Base-by-base conservation (phyloP, 1,284 basidiomycete genomes). In the Fistulina hepatica region DNA sequence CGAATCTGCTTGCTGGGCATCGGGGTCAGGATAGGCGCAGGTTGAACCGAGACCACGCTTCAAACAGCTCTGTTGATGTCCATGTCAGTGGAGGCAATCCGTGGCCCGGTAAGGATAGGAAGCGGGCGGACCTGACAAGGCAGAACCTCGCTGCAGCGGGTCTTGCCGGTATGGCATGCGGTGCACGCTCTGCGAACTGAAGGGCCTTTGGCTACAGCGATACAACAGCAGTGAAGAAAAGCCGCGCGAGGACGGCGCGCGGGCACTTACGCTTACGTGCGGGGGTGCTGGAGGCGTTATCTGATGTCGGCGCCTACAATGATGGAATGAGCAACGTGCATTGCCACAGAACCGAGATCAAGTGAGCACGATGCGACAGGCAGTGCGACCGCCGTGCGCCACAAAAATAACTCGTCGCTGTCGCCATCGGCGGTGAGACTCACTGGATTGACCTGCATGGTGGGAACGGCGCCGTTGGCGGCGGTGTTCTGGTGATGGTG, bases 141-240 rank as follows among this genome's bases (percentile, higher is more conserved):
- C 17, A 84, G 65, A 24, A 73, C 71, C 57, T 84, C 81, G 48
- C 78, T 82, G 50, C 81, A 84, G 47, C 81, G 63, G 8, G 81
- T 84, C 59, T 84, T 84, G 36, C 81, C 81, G 37, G 77, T 63
- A 57, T 84, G 81, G 58, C 81, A 84, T n/a, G 81, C 76, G 32
- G 73, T 70, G 47, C 80, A 83, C 1, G 80, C 80, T 46, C 81
- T 67, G 46, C 80, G 72, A 36, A 83, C 80, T 28, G 80, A 82
- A 31, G 80, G 80, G 33, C 75, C 77, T 58, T 82, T 82, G 44
- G 78, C 80, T 81, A 52, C 43, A 39, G n/a, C n/a, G n/a, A n/a
- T n/a, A n/a, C n/a, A n/a, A n/a, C n/a, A n/a, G n/a, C n/a, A n/a
- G n/a, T 31, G 46, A 33, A 46, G 37, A 48, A 21, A 20, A 40